Base-by-base conservation (phyloP, 352 stramenopile species). In the Pythium aquatile region DNA sequence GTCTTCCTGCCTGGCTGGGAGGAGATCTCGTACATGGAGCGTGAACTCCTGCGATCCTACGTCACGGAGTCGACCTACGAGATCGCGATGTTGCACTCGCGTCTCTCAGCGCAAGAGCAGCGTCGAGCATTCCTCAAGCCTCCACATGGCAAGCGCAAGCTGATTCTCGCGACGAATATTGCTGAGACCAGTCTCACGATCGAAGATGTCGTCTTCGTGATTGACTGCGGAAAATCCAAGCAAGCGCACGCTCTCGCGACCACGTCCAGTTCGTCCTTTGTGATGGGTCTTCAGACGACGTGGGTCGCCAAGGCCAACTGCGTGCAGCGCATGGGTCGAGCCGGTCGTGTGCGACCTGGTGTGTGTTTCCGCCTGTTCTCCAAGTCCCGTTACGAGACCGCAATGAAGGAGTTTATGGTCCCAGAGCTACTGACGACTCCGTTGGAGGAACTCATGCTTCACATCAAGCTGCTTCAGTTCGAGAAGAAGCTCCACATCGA, bases 151-250 rank as follows among this genome's bases (percentile, higher is more conserved):
- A 87, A 87, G 58, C 76, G 83, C 54, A 94, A 96, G 63, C 65
- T 96, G 6, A 87, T 96, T 37, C 80, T 98, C 51, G 79, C 91
- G 5, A 99, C 97, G 0, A 99, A 98, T 67, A 98, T 99, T 53
- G 96, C 96, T 5, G 97, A 99, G 75, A 98, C 96, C 13, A 98
- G 88, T 68, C 75, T 99, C 4, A 99, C 97, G 13, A 97, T 99
- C n/a, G 93, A 97, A 37, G 87, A 96, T 61, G 93, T 99, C 28
- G 90, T 93, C 10, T 97, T 97, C 58, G 87, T 96, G 5, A 83
- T 96, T 40, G 87, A 96, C 54, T 93, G 77, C 47, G 85, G 85
- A 59, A 96, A 94, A 55, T 90, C 80, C 0, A 96, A 93, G 67
- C 85, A 96, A 49, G 76, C 77, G 20, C 82, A 91, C 55, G 74